Percentiles rank a stretch among this genome's conserved stretches.
phyloP scores from a whole-genome alignment of 2,329 filamentous ascomycete species.

The Xylariaceae sp. region DNA sequence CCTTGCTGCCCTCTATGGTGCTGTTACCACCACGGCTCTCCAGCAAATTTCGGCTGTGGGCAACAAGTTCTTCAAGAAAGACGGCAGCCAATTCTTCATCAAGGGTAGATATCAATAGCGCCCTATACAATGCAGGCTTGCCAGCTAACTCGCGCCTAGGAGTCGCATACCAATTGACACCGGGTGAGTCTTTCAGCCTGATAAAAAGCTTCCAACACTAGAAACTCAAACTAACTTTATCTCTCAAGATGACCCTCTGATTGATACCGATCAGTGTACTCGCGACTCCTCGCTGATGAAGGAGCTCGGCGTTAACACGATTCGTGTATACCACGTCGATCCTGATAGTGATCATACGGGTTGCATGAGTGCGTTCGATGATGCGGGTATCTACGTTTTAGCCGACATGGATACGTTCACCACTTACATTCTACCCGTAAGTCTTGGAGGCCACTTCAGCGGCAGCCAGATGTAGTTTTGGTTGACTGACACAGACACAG shows the following conservation, averaged over 20 bases:
- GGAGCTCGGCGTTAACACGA: constrained; percentile 74
- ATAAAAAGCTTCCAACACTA: background rate
- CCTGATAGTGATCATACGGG: constrained; percentile 63
- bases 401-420: constrained; percentile 76
- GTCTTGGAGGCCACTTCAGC: constrained; percentile 16
- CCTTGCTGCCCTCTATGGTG: constrained; percentile 31
- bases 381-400: constrained; percentile 79
- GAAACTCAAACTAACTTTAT: constrained; percentile 5
- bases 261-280: constrained; percentile 70
- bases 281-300: constrained; percentile 75
- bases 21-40: constrained; percentile 33
- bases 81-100: constrained; percentile 79
- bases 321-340: constrained; percentile 87
- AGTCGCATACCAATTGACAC: constrained; percentile 64
- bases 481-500: constrained; percentile 30
- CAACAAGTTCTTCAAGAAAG: constrained; percentile 79
- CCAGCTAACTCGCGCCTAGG: constrained; percentile 40
- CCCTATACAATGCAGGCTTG: background rate
- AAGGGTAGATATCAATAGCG: constrained; percentile 54
- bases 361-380: constrained; percentile 77
- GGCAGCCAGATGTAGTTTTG: background rate
- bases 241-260: constrained; percentile 63
- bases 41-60: constrained; percentile 56
- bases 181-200: constrained; percentile 26
- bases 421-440: constrained; percentile 62